phyloP scores from a whole-genome alignment of 2,329 filamentous ascomycete genomes.

The Penicillium occitanis region DNA sequence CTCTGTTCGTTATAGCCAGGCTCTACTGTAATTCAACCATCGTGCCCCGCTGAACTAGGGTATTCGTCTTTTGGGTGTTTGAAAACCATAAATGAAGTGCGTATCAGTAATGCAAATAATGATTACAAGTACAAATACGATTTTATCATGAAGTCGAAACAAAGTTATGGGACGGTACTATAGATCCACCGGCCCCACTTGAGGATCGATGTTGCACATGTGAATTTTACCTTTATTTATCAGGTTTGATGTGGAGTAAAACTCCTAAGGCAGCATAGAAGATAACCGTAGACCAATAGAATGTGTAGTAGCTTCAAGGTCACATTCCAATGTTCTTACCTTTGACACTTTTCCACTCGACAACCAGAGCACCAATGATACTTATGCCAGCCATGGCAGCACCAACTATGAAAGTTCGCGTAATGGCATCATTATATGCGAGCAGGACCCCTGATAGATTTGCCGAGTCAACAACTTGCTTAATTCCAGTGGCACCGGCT shows the following conservation, averaged over 20 bases:
- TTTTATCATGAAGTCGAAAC: neutral
- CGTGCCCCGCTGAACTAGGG: too few relatives aligned
- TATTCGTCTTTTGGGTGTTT: too few relatives aligned
- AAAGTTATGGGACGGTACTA: neutral
- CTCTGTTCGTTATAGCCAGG: neutral
- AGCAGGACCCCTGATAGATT: neutral
- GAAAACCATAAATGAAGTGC: neutral
- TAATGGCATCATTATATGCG: constrained; percentile 16
- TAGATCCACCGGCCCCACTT: neutral
- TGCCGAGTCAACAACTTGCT: neutral
- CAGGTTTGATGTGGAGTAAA: neutral
- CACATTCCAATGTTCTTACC: constrained; percentile 15
- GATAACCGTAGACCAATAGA: neutral
- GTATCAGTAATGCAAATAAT: neutral
- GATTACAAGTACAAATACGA: neutral
- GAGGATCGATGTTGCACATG: neutral
- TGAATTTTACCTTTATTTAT: neutral
- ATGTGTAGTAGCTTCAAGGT: neutral
- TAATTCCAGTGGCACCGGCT: constrained; percentile 11
- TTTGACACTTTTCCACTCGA: constrained; percentile 19
- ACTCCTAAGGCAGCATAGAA: neutral
- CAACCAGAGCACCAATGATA: constrained; percentile 7
- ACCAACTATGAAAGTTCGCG: constrained; percentile 9
- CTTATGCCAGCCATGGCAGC: constrained; percentile 6
- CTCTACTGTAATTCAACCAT: neutral